These are phyloP conservation scores for Immersiella caudata DNA, from an alignment of 495 filamentous ascomycete genomes.

Conservation along the genomic window DNA sequence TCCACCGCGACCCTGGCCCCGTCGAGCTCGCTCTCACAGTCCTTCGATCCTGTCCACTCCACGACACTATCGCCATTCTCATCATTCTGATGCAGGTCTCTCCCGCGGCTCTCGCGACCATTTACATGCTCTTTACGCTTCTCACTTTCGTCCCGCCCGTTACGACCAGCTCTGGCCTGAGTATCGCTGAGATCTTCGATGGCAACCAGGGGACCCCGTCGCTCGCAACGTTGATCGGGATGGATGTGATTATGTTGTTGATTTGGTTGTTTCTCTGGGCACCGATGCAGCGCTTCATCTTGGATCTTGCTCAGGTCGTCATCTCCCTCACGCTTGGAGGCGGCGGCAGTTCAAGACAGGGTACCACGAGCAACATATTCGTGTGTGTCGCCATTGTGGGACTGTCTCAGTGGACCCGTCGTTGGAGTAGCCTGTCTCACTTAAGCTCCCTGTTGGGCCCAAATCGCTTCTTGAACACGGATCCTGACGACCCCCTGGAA, in stretches of 20 bases:
- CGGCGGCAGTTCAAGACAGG: constrained; percentile 75
- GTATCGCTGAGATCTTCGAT: constrained; percentile 56
- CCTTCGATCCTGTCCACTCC: constrained; percentile 83
- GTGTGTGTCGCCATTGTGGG: constrained; percentile 83
- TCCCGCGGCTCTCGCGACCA: constrained; percentile 82
- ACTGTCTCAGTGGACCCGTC: constrained; percentile 64
- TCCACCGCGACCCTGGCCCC: constrained; percentile 63
- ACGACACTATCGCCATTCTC: constrained; percentile 96
- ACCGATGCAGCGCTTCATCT: constrained; percentile 80
- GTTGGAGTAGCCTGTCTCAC: constrained; percentile 47
- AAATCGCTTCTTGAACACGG: constrained; percentile 42
- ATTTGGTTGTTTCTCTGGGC: constrained; percentile 91
- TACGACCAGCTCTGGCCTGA: constrained; percentile 55
- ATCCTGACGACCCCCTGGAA: constrained; percentile 48
- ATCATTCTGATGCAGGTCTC: constrained; percentile 98
- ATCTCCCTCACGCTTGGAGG: constrained; percentile 93
- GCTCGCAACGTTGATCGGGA: constrained; percentile 75
- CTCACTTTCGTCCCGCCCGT: constrained; percentile 89
- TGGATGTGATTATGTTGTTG: constrained; percentile 78
- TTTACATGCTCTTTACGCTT: constrained; percentile 91
- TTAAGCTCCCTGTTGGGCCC: constrained; percentile 46
- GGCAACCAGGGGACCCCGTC: constrained; percentile 66
- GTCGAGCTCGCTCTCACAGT: constrained; percentile 80
- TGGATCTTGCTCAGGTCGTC: constrained; percentile 95
- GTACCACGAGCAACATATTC: constrained; percentile 69